phyloP scores from a whole-genome alignment of 2,329 filamentous ascomycete species.

The Colletotrichum spaethianum region DNA sequence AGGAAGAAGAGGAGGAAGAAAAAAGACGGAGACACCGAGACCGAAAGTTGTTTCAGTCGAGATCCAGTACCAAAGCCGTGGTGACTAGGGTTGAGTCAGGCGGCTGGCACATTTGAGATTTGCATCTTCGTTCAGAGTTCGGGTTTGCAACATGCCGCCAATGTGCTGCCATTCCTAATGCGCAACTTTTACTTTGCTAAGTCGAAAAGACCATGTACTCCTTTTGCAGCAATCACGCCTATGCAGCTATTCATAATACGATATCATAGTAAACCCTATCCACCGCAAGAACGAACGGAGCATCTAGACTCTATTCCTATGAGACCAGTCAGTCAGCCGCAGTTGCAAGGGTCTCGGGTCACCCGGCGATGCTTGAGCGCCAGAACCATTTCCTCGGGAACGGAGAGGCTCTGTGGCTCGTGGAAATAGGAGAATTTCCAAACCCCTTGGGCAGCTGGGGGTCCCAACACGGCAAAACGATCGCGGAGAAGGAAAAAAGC shows the following conservation, averaged over 20 bases:
- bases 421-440: too few relatives aligned
- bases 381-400: background rate
- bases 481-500: background rate
- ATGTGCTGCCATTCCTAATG: conserved; percentile 3
- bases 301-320: background rate
- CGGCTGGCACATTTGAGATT: conserved; percentile 19
- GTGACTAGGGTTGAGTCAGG: conserved; percentile 20
- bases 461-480: background rate
- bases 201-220: background rate
- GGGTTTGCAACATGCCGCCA: conserved; percentile 1
- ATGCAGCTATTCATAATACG: background rate
- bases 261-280: background rate
- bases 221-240: background rate
- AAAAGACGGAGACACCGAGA: background rate
- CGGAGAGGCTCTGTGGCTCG: background rate
- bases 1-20: background rate
- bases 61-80: background rate
- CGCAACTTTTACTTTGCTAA: background rate
- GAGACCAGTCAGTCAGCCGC: background rate
- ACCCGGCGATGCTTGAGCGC: background rate
- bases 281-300: background rate
- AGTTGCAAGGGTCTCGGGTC: background rate
- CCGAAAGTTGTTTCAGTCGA: conserved; percentile 16
- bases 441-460: background rate
- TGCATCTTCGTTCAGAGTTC: conserved; percentile 15